Base-by-base conservation (phyloP, 192 early-diverging fungal genomes). In the Podila minutissima region DNA sequence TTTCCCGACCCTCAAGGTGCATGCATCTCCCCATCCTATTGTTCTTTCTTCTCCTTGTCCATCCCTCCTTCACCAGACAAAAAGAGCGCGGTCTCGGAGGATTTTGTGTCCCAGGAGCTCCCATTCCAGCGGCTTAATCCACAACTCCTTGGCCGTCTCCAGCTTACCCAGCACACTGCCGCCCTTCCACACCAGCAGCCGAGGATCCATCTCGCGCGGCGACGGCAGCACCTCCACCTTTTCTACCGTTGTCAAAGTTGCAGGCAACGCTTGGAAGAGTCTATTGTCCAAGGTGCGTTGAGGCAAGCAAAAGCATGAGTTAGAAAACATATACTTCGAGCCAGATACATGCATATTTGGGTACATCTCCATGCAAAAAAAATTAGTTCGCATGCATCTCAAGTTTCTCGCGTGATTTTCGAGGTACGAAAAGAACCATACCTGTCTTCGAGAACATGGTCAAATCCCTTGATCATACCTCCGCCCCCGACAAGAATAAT, bases 401-500 rank as follows among this genome's bases (percentile, higher is more conserved):
- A 19, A 3, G n/a, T 55, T 7, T 55, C 13, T 55, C 24, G 53
- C 17, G 24, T 26, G 53, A 22, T 37, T 37, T 37, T 33, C 33
- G 53, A 55, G 20, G 2, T 24, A 22, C 5, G 13, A 15, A 9
- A 55, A 15, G 22, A 59, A 11, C 51, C 66, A 68, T 87, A 86
- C 86, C 92, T 84, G 55, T 89, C 87, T 62, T 92, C 88, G 26
- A 94, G 81, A n/a, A 92, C 82, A 33, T 74, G 71, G 68, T 86
- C 85, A 62, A 97, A 90, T 5, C 90, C 91, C 3, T 88, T 83
- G 41, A 94, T 88, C 74, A 91, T 88, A 17, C 90, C 91, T 26
- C 95, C 95, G 35, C 95, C 95, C 10, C 96, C 96, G 17, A 95
- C 93, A n/a, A 97, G 62, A 31, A 97, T 88, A 32, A 97, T 93